A percentile compares a stretch with the other conserved stretches of the same genome.
These are phyloP conservation scores for Coprinellus aureogranulatus DNA, from an alignment of 768 basidiomycete genomes.

Conservation along the genomic window DNA sequence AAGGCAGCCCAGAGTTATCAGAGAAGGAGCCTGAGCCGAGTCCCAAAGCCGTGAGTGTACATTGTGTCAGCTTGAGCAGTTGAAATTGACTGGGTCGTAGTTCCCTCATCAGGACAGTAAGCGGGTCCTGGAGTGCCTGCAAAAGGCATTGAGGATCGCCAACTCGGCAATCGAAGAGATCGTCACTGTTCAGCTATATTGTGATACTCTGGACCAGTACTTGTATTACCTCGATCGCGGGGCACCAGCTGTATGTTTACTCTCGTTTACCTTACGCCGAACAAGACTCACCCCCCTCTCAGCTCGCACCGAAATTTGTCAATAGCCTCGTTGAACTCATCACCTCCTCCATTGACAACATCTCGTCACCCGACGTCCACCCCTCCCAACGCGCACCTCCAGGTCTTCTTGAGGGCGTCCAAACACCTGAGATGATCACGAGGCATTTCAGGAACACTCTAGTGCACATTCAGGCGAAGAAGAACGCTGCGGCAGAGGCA, in stretches of 20 bases:
- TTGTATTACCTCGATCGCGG: slow-evolving; percentile 94
- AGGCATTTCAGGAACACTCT: slow-evolving; percentile 93
- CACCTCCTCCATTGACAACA: slow-evolving; percentile 89
- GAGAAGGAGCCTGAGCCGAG: slow-evolving; percentile 42
- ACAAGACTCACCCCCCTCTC: not conserved
- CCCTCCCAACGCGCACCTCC: slow-evolving; percentile 84
- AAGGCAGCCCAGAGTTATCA: slow-evolving; percentile 31
- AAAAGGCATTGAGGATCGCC: slow-evolving; percentile 94
- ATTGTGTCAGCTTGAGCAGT: not conserved
- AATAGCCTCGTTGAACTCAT: slow-evolving; percentile 96
- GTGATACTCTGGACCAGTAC: slow-evolving; percentile 94
- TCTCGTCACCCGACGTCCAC: slow-evolving; percentile 83
- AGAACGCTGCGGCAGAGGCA: slow-evolving; percentile 38
- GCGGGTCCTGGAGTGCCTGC: slow-evolving; percentile 94
- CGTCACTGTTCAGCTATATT: slow-evolving; percentile 93
- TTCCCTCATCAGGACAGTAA: slow-evolving; percentile 93
- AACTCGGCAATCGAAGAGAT: slow-evolving; percentile 97
- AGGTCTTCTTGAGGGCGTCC: slow-evolving; percentile 88
- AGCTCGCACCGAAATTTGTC: slow-evolving; percentile 87
- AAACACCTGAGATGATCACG: slow-evolving; percentile 90
- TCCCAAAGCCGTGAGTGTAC: slow-evolving; percentile 55
- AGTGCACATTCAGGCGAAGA: slow-evolving; percentile 74
- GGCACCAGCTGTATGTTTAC: slow-evolving; percentile 76
- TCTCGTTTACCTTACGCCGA: not conserved
- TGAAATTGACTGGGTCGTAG: slow-evolving; percentile 30